Percentiles rank a stretch among this genome's conserved stretches.
phyloP scores from a whole-genome alignment of 2,329 filamentous ascomycete species.

The Ophiostoma tasmaniense region DNA sequence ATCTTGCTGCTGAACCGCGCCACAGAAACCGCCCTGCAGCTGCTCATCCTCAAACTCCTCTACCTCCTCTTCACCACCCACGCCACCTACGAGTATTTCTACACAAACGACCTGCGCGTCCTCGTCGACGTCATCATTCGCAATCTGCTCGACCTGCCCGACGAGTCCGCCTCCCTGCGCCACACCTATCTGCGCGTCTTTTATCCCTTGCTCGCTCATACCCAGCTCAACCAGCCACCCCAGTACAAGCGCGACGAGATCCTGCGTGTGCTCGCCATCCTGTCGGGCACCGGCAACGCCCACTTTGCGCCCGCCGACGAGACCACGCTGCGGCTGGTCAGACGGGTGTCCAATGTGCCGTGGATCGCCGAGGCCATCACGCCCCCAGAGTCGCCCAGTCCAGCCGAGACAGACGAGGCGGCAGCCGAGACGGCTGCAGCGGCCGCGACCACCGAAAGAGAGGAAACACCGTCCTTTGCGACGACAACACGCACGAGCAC shows the following conservation, averaged over 20 bases:
- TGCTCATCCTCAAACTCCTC: slow-evolving; percentile 91
- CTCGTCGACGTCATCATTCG: slow-evolving; percentile 92
- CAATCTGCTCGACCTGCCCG: slow-evolving; percentile 89
- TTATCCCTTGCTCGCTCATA: slow-evolving; percentile 82
- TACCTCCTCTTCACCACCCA: slow-evolving; percentile 92
- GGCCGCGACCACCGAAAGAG: not conserved
- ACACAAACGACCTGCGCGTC: slow-evolving; percentile 92
- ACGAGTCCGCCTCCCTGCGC: slow-evolving; percentile 66
- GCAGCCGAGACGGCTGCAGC: not conserved
- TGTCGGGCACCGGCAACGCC: slow-evolving; percentile 56
- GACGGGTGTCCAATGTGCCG: slow-evolving; percentile 57
- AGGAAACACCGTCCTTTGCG: slow-evolving; percentile 1
- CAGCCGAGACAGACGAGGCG: slow-evolving; percentile 13
- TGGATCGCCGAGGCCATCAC: slow-evolving; percentile 50
- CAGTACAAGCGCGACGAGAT: slow-evolving; percentile 91
- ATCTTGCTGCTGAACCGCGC: slow-evolving; percentile 92
- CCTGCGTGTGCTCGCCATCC: slow-evolving; percentile 61
- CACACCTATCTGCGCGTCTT: slow-evolving; percentile 94
- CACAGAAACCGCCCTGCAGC: slow-evolving; percentile 84
- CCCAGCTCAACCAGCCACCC: slow-evolving; percentile 75
- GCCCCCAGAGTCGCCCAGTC: slow-evolving; percentile 16
- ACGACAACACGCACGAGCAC: slow-evolving; percentile 15
- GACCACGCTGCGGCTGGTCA: slow-evolving; percentile 68
- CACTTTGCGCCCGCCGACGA: slow-evolving; percentile 77
- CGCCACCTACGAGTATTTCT: slow-evolving; percentile 94